These are phyloP conservation scores for Friedmanniomyces endolithicus DNA, from an alignment of 495 filamentous ascomycete genomes.

Conservation along the genomic window DNA sequence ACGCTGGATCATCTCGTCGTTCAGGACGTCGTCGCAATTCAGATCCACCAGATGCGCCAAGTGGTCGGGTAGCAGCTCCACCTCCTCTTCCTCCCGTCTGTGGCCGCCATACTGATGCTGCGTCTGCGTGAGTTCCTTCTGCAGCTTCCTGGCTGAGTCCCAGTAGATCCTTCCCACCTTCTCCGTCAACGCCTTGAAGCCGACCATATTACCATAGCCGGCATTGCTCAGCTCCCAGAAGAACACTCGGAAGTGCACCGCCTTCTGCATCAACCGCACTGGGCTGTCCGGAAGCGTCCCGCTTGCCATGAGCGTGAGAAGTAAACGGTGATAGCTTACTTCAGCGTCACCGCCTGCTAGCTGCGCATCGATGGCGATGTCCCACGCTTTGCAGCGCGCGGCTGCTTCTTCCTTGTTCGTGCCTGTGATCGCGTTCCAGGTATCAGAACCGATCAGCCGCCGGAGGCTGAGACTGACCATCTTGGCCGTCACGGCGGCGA, in stretches of 20 bases:
- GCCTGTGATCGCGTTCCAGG: constrained; percentile 67
- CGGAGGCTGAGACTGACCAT: constrained; percentile 68
- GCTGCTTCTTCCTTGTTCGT: constrained; percentile 74
- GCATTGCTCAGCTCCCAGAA: constrained; percentile 63
- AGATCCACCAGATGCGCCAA: constrained; percentile 59
- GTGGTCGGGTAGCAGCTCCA: constrained; percentile 62
- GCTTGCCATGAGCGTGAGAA: constrained; percentile 78
- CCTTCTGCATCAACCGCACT: constrained; percentile 77
- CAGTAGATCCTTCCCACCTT: constrained; percentile 63
- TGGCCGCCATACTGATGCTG: constrained; percentile 6
- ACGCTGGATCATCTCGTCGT: constrained; percentile 62
- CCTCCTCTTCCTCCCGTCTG: constrained; percentile 32
- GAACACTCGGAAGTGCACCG: constrained; percentile 77
- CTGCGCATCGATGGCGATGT: constrained; percentile 88
- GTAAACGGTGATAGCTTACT: constrained; percentile 74
- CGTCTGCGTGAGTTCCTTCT: constrained; percentile 30
- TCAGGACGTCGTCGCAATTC: constrained; percentile 69
- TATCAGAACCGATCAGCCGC: constrained; percentile 59
- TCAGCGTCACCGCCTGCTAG: constrained; percentile 86
- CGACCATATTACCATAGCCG: constrained; percentile 45
- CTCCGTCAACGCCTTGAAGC: constrained; percentile 52
- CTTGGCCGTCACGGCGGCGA: constrained; percentile 66
- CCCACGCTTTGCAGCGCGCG: constrained; percentile 83
- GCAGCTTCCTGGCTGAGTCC: constrained; percentile 59
- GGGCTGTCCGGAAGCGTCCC: constrained; percentile 79